Percentiles rank a stretch among this genome's conserved stretches.
Conservation (phyloP, 2,329 filamentous ascomycete genomes). For the Dryadomyces quercivorus region DNA sequence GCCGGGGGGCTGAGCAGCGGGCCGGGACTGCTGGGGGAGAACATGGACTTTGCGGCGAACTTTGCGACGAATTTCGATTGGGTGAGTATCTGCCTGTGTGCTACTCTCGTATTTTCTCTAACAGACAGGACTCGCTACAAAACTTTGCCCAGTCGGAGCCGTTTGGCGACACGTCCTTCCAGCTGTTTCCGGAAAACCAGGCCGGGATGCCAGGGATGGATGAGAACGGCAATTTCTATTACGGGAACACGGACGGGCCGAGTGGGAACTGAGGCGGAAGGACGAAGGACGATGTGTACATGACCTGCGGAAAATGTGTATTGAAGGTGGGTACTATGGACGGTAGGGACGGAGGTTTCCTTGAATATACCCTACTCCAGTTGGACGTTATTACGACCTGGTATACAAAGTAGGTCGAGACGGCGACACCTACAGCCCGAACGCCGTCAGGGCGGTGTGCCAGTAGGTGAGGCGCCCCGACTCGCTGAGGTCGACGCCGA, state of each 20-base stretch:
- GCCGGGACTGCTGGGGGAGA: constrained; percentile 11
- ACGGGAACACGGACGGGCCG: neutral
- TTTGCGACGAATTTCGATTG: constrained; percentile 47
- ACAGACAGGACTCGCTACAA: constrained; percentile 38
- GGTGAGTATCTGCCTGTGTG: constrained; percentile 27
- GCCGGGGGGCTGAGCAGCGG: constrained; percentile 19
- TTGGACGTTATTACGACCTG: too few relatives aligned
- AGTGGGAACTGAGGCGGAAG: too few relatives aligned
- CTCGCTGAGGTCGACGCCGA: constrained; percentile 22
- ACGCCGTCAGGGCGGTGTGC: constrained; percentile 32
- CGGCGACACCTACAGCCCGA: constrained; percentile 21
- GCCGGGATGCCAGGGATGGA: constrained; percentile 1
- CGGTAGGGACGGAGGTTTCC: too few relatives aligned
- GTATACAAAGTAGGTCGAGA: too few relatives aligned
- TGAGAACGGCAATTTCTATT: neutral
- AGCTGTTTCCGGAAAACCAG: constrained; percentile 26
- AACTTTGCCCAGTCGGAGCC: constrained; percentile 43
- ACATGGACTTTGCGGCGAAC: constrained; percentile 34
- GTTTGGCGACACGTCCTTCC: constrained; percentile 40
- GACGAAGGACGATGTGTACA: too few relatives aligned
- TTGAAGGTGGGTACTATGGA: neutral
- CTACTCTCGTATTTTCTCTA: neutral
- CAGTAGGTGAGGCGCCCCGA: constrained; percentile 27
- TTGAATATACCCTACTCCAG: too few relatives aligned
- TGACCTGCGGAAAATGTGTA: neutral